phyloP scores from a whole-genome alignment of 176 grass and related monocot species.

The Elaeis guineensis region DNA sequence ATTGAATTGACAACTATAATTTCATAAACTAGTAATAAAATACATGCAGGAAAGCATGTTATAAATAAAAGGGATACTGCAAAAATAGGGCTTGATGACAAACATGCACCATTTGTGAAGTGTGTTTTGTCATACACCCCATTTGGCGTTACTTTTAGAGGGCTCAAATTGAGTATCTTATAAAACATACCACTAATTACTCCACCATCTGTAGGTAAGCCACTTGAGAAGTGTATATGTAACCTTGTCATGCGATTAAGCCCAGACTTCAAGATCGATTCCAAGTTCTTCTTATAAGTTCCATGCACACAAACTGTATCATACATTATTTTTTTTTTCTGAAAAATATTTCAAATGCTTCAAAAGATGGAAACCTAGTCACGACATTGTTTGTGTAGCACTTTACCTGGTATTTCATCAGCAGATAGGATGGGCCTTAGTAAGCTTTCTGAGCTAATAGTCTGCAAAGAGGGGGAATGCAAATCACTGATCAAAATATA shows the following conservation, averaged over 20 bases:
- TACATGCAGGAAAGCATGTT: too few species aligned
- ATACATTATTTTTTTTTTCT: slow-evolving; percentile 28
- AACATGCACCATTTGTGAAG: too few species aligned
- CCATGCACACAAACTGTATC: slow-evolving; percentile 76
- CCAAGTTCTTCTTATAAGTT: slow-evolving; percentile 67
- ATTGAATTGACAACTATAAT: too few species aligned
- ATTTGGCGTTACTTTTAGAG: too few species aligned
- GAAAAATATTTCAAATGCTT: slow-evolving; percentile 1
- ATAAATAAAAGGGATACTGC: too few species aligned
- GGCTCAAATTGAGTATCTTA: too few species aligned
- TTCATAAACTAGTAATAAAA: too few species aligned
- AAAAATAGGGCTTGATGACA: too few species aligned
- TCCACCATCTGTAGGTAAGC: slow-evolving; percentile 55
- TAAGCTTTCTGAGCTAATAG: slow-evolving; percentile 68
- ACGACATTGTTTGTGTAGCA: not conserved
- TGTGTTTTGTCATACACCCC: too few species aligned
- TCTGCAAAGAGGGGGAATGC: slow-evolving; percentile 21
- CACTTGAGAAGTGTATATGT: slow-evolving; percentile 88
- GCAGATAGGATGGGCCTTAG: slow-evolving; percentile 77
- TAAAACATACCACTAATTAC: slow-evolving; percentile 60
- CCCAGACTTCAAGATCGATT: slow-evolving; percentile 67
- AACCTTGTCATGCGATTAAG: slow-evolving; percentile 66
- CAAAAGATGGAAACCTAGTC: slow-evolving; percentile 2
- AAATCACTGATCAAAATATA: slow-evolving; percentile 6
- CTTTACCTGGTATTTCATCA: slow-evolving; percentile 60